These are phyloP conservation scores for Haplosporangium sp. DNA, from an alignment of 371 early-diverging fungal species.

Conservation along the genomic window DNA sequence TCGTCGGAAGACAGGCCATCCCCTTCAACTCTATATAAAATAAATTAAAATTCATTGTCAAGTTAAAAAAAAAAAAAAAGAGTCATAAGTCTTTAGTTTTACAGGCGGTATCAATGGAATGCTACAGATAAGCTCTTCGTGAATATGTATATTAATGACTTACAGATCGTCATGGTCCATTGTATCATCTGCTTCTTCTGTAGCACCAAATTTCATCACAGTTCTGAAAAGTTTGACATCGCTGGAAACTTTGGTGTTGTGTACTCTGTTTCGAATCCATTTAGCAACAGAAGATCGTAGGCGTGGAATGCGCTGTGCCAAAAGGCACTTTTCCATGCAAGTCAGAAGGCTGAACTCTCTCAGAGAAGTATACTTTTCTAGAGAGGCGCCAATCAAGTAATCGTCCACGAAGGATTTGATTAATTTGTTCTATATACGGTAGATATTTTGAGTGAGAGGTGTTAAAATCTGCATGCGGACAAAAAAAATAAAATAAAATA, in stretches of 20 bases:
- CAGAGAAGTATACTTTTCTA: conserved; percentile 55
- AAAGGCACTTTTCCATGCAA: conserved; percentile 61
- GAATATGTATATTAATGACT: no score
- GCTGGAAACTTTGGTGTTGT: conserved; percentile 21
- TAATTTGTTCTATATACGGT: conserved; percentile 58
- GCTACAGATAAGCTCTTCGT: no score
- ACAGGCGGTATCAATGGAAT: no score
- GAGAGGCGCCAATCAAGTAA: conserved; percentile 59
- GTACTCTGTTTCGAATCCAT: conserved; percentile 48
- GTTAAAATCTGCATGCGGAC: no score
- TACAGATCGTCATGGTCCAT: no score
- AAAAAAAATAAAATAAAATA: no score
- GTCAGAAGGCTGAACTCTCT: conserved; percentile 55
- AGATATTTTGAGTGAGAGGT: background rate
- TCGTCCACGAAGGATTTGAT: conserved; percentile 65
- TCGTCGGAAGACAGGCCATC: background rate
- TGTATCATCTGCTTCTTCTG: conserved; percentile 6
- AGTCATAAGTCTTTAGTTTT: no score
- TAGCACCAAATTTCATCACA: conserved; percentile 35
- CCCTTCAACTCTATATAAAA: background rate
- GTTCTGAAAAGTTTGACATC: conserved; percentile 40
- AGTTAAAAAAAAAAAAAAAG: no score
- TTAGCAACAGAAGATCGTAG: conserved; percentile 47
- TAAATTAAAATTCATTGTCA: background rate
- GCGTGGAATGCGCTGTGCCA: conserved; percentile 57